Evolutionary conservation across 2,329 filamentous ascomycete genomes (phyloP), one percentile per base, ranked within the genome.

Genomic region (Eurotiales sp.): DNA sequence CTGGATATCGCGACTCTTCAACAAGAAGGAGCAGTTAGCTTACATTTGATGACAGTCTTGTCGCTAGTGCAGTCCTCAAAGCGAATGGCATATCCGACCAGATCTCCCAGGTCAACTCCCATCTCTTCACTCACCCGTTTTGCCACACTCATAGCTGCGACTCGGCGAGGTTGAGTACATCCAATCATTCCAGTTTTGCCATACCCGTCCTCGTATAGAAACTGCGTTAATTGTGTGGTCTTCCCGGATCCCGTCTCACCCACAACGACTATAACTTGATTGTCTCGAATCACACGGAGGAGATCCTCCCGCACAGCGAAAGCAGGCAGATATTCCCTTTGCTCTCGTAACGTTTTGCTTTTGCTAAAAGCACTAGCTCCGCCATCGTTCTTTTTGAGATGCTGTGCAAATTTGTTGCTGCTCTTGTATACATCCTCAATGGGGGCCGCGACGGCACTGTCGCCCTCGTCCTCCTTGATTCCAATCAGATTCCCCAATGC

Each of bases 101-200:
- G 81, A 51, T 86, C 85, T 44, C 93, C 93, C 8, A 99, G 77
- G 51, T 86, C 86, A 40, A 95, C 90, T 60, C 96, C 88, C 95
- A 99, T 99, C 73, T 99, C 93, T 72, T 99, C 93, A 52, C 89
- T 90, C 34, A 99, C 93, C 76, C 93, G 90, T 70, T 97, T 97
- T 2, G 93, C 93, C 23, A 99, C 93, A 72, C 91, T 96, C 93
- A 99, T 99, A 19, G 93, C 93, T 21, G 93, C 93, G 29, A 99
- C 95, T 77, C 93, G 88, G 62, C 93, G 84, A 47, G 93, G 93
- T 61, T 99, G 93, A 1, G 93, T 99, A 66, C 93, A 99, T 4
- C 90, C 92, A 60, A 99, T 97, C 79, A 96, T 85, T 44, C 93
- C 93, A 27, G 79, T 74, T 50, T 86, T 87, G 12, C 86, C 89